Base-by-base conservation (phyloP, 2,329 filamentous ascomycete species). In the Phyllosticta ampelicida region DNA sequence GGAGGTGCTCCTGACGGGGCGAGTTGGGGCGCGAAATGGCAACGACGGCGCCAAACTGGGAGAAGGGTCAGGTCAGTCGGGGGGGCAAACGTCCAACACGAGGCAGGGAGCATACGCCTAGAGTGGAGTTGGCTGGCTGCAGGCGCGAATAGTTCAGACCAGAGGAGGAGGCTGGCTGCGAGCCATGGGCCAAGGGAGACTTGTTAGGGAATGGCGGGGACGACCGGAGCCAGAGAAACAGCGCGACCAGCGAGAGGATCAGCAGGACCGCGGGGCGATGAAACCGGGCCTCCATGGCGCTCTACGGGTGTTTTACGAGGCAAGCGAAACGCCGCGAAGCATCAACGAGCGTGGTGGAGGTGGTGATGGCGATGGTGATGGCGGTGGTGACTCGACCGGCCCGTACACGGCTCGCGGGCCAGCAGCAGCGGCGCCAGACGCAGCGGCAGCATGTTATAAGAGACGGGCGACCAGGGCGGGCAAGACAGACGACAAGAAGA, bases 1-100 rank as follows among this genome's bases (percentile, higher is more conserved):
- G 56, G 9, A 75, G 67, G 19, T 64, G 62, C 20, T 68, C 62
- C 26, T 66, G 67, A 9, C 73, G 66, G 8, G 69, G 66, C 2
- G 72, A 74, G 23, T 58, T 62, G 9, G 64, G 53, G 51, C 68
- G 66, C 2, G 72, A 74, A 18, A 75, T 71, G 16, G 71, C 72
- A 21, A 72, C 57, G 44, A 75, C 65, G 13, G 69, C 66, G 53
- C 71, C 71, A 57, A 75, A 75, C 69, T 70, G 56, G n/a, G 13
- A 30, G 29, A 29, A 2, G 29, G 19, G 53, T 59, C 9, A 59
- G 44, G 13, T 13, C 5, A 5, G 13, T 1, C 8, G 20, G 8
- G 6, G 20, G 10, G 28, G 2, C 6, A 36, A 36, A 16, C 26
- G 51, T 9, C 51, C 9, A 26, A 20, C 4, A 20, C 8, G 9